Percentiles rank a stretch among this genome's conserved stretches.
Evolutionary conservation across 495 filamentous ascomycete species (phyloP).

Genomic region (Lophiostoma macrostomum): DNA sequence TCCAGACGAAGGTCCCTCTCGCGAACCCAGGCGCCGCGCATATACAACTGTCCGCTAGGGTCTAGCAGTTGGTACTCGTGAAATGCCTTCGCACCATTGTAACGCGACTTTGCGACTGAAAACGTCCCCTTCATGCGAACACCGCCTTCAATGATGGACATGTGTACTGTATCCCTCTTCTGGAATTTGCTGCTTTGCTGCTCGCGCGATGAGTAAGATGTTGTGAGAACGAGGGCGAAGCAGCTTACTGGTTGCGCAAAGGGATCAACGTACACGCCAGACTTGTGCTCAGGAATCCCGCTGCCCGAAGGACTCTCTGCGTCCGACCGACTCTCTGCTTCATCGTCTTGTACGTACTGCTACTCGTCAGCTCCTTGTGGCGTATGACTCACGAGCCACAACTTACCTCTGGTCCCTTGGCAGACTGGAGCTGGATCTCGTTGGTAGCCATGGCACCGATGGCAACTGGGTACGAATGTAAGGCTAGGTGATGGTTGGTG

Average conservation of each 20-base stretch:
- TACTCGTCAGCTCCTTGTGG: conserved; percentile 22
- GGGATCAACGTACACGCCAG: conserved; percentile 5
- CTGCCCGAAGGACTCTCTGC: neutral
- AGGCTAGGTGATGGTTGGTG: neutral
- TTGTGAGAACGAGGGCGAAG: neutral
- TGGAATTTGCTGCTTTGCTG: conserved; percentile 4
- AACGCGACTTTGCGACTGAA: neutral
- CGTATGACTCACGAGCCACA: neutral
- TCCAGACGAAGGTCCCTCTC: conserved; percentile 13
- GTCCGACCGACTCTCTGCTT: neutral
- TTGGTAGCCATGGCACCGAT: conserved; percentile 14
- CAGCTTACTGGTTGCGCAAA: conserved; percentile 3
- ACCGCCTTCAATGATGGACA: conserved; percentile 10
- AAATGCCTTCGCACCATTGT: neutral
- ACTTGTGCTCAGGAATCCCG: conserved; percentile 6
- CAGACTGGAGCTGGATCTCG: conserved; percentile 16
- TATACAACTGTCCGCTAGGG: conserved; percentile 4
- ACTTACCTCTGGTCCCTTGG: conserved; percentile 11
- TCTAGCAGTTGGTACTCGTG: conserved; percentile 25
- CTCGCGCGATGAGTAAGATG: neutral
- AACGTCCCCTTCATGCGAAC: conserved; percentile 18
- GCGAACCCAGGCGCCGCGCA: conserved; percentile 19
- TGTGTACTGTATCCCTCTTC: conserved; percentile 18
- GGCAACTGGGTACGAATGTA: neutral
- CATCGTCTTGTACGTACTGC: conserved; percentile 11